Evolutionary conservation across 495 filamentous ascomycete species (phyloP).

Genomic region (Penicillium parvum): DNA sequence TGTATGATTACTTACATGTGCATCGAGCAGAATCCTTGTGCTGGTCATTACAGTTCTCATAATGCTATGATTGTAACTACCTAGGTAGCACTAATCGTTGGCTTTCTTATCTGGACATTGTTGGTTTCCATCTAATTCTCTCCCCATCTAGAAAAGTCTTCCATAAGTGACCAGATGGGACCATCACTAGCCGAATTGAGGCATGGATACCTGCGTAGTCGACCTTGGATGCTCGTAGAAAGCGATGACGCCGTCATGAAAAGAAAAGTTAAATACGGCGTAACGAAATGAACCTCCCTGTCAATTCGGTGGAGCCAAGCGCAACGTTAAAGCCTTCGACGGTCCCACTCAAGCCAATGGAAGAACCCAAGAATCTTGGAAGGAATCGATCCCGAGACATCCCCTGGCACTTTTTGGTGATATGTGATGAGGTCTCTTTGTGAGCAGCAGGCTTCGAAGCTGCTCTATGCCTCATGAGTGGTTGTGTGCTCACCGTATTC

Average conservation of each 20-base stretch:
- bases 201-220: conserved; percentile 13
- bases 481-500: too few species aligned
- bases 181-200: conserved; percentile 10
- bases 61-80: too few species aligned
- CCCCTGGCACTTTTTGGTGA: too few species aligned
- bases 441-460: too few species aligned
- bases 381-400: conserved; percentile 22
- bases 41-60: too few species aligned
- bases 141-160: too few species aligned
- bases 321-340: conserved; percentile 21
- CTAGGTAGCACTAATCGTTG: too few species aligned
- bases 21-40: conserved; percentile 3
- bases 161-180: conserved; percentile 1
- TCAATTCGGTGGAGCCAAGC: conserved; percentile 20
- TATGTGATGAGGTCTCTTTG: background rate
- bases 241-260: background rate
- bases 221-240: background rate
- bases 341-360: conserved; percentile 27
- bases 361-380: conserved; percentile 29
- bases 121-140: background rate
- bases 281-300: conserved; percentile 25
- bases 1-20: conserved; percentile 22
- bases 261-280: too few species aligned
- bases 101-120: background rate
- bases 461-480: too few species aligned